Evolutionary conservation across 1,284 basidiomycete species (phyloP).

Genomic region (Neonothopanus nambi): DNA sequence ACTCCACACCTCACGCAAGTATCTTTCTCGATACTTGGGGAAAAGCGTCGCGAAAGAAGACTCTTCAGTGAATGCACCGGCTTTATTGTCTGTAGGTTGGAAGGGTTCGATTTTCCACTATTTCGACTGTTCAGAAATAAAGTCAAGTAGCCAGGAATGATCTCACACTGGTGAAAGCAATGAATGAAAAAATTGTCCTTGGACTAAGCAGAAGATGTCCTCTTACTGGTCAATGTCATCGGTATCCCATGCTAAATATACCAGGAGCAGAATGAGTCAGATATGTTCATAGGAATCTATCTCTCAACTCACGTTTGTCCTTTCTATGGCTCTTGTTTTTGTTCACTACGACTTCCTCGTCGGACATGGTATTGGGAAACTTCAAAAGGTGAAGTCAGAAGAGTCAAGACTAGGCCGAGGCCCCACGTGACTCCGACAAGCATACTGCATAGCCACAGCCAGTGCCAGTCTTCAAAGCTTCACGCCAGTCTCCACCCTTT

Average conservation of each 20-base stretch:
- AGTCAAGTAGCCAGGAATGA: background rate
- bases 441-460: too few species aligned
- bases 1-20: conserved; percentile 93
- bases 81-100: conserved; percentile 72
- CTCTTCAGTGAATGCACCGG: conserved; percentile 88
- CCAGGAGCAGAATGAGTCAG: background rate
- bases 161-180: conserved; percentile 20
- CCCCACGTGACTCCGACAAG: too few species aligned
- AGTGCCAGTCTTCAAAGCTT: background rate
- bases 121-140: conserved; percentile 1
- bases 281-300: background rate
- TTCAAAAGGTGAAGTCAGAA: too few species aligned
- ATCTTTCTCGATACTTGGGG: conserved; percentile 98
- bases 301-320: conserved; percentile 75
- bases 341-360: conserved; percentile 50
- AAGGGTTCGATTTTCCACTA: conserved; percentile 93
- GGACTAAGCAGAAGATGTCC: conserved; percentile 12
- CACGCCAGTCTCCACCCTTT: background rate
- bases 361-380: conserved; percentile 41
- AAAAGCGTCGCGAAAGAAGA: conserved; percentile 98
- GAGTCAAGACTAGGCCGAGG: too few species aligned
- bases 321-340: conserved; percentile 90
- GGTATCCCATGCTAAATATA: conserved; percentile 88
- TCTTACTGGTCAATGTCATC: conserved; percentile 97
- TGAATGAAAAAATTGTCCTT: conserved; percentile 16